These are phyloP conservation scores for Nematocida displodere DNA, from an alignment of 371 early-diverging fungal genomes.

Conservation along the genomic window DNA sequence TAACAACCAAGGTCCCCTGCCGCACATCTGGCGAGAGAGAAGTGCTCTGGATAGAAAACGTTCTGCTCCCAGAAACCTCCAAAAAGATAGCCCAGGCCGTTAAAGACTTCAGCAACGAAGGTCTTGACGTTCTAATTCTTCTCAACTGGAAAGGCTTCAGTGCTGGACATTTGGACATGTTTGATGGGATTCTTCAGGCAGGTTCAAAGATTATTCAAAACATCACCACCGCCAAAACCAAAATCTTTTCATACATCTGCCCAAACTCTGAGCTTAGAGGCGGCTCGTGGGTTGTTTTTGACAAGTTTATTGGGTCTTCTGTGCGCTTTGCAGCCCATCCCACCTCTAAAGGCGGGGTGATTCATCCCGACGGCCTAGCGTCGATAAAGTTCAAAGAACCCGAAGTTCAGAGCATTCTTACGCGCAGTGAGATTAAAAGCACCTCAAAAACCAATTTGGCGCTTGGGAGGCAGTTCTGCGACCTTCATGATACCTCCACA, in stretches of 20 bases:
- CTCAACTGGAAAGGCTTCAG: constrained; percentile 99
- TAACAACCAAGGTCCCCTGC: constrained; percentile 69
- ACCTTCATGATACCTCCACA: constrained; percentile 37
- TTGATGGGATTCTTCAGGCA: constrained; percentile 85
- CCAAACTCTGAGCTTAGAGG: constrained; percentile 90
- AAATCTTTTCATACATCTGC: constrained; percentile 88
- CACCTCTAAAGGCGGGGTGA: constrained; percentile 80
- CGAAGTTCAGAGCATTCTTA: constrained; percentile 9
- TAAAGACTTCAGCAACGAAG: constrained; percentile 90
- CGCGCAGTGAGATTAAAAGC: background rate
- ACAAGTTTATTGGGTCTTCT: constrained; percentile 88
- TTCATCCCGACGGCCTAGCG: constrained; percentile 94
- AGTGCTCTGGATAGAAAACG: constrained; percentile 82
- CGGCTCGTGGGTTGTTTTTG: constrained; percentile 96
- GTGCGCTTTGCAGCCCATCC: constrained; percentile 94
- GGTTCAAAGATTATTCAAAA: constrained; percentile 93
- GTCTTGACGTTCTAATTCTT: constrained; percentile 88
- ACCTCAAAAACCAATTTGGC: background rate
- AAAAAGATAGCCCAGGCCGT: constrained; percentile 95
- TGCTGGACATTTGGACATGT: constrained; percentile 95
- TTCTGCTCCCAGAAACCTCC: constrained; percentile 93
- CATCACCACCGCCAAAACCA: constrained; percentile 79
- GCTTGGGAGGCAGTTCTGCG: constrained; percentile 34
- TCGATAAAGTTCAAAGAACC: constrained; percentile 83
- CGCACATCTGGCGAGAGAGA: background rate